Evolutionary conservation across 1,139 yeast species (phyloP).

Genomic region (Ogataea hybrid): DNA sequence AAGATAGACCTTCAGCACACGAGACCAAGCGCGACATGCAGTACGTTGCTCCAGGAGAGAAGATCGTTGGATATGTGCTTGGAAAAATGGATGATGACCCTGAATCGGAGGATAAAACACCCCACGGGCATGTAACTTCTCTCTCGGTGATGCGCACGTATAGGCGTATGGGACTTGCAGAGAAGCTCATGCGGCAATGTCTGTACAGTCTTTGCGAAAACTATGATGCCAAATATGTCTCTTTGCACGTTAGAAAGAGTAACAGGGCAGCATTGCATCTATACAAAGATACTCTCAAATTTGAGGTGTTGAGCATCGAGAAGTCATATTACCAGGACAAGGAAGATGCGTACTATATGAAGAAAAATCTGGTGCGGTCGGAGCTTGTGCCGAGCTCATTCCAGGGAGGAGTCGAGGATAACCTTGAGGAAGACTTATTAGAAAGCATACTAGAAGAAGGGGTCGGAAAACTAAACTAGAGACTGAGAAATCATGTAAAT

Average conservation of each 20-base stretch:
- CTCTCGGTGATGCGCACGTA: constrained; percentile 94
- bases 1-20: constrained; percentile 33
- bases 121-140: constrained; percentile 94
- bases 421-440: constrained; percentile 35
- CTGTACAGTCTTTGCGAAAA: constrained; percentile 76
- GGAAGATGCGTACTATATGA: constrained; percentile 98
- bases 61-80: constrained; percentile 89
- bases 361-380: constrained; percentile 56
- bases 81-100: constrained; percentile 98
- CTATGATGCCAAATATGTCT: constrained; percentile 79
- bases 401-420: constrained; percentile 41
- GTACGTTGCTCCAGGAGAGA: constrained; percentile 65
- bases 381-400: constrained; percentile 58
- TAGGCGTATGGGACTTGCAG: constrained; percentile 94
- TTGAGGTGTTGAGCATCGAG: constrained; percentile 80
- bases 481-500: neutral
- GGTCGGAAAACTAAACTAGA: constrained; percentile 19
- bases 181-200: constrained; percentile 87
- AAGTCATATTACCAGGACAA: constrained; percentile 93
- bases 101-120: constrained; percentile 63
- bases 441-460: constrained; percentile 33
- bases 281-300: constrained; percentile 80
- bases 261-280: constrained; percentile 93
- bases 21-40: constrained; percentile 51
- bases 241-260: constrained; percentile 90